Conservation (phyloP, 306 rosid genomes). For the Erythrophleum fordii region DNA sequence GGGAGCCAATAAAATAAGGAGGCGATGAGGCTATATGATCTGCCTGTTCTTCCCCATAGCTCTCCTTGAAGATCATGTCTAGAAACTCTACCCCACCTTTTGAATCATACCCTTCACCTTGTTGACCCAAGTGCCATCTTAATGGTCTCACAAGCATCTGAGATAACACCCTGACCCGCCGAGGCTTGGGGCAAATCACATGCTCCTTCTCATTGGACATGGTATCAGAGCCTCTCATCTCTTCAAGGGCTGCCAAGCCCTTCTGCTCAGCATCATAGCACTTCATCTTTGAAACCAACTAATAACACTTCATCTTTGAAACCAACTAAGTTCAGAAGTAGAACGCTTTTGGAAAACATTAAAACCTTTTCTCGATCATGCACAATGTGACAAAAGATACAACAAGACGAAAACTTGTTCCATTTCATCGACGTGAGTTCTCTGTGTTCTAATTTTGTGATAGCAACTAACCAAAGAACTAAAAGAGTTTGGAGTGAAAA, state of each 20-base stretch:
- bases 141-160: constrained; percentile 44
- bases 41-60: constrained; percentile 45
- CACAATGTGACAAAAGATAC: background rate
- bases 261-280: constrained; percentile 42
- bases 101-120: constrained; percentile 43
- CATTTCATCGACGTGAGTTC: background rate
- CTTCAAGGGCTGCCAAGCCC: constrained; percentile 46
- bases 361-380: background rate
- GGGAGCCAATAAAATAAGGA: constrained; percentile 71
- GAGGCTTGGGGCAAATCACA: constrained; percentile 66
- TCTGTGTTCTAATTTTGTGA: background rate
- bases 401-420: constrained; percentile 6
- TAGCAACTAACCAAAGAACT: background rate
- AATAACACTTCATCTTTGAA: constrained; percentile 31
- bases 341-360: constrained; percentile 8
- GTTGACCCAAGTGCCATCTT: constrained; percentile 45
- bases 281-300: constrained; percentile 27
- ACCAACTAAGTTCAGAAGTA: background rate
- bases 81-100: constrained; percentile 54
- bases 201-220: constrained; percentile 47
- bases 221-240: constrained; percentile 37
- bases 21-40: constrained; percentile 51
- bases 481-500: background rate
- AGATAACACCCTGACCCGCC: constrained; percentile 47
- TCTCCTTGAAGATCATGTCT: constrained; percentile 55